A percentile compares a stretch with the other conserved stretches of the same genome.
Conservation (phyloP, 768 basidiomycete genomes). For the Artomyces pyxidatus region DNA sequence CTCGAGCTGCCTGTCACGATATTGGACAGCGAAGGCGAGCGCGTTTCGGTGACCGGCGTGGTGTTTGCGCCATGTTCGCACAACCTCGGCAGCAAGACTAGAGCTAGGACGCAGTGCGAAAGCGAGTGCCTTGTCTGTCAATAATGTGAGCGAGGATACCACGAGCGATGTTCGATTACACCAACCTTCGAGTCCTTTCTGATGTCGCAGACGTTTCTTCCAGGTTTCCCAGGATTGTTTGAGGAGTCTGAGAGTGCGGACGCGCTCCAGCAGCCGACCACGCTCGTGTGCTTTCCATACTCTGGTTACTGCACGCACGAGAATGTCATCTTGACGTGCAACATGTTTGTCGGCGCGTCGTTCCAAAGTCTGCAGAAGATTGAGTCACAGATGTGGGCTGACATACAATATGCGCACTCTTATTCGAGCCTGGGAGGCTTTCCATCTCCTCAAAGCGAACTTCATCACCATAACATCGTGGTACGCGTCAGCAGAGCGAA, state of each 20-base stretch:
- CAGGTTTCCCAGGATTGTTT: conserved; percentile 43
- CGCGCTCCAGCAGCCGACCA: conserved; percentile 47
- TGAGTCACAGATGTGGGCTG: conserved; percentile 2
- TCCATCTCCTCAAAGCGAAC: conserved; percentile 46
- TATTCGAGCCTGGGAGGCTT: conserved; percentile 39
- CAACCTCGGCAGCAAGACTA: conserved; percentile 24
- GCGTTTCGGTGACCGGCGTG: conserved; percentile 39
- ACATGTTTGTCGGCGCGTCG: conserved; percentile 48
- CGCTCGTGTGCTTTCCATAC: conserved; percentile 67
- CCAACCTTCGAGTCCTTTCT: conserved; percentile 40
- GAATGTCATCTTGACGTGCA: conserved; percentile 46
- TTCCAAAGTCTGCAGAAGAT: conserved; percentile 38
- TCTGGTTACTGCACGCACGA: conserved; percentile 49
- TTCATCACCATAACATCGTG: conserved; percentile 37
- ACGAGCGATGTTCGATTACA: neutral
- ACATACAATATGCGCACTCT: conserved; percentile 31
- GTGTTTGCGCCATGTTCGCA: conserved; percentile 40
- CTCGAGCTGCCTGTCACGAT: conserved; percentile 33
- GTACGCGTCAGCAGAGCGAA: conserved; percentile 35
- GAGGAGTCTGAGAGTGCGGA: conserved; percentile 37
- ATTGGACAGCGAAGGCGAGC: conserved; percentile 39
- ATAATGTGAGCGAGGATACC: neutral
- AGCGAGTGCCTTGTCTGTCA: conserved; percentile 39
- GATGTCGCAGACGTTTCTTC: conserved; percentile 35
- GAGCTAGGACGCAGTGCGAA: conserved; percentile 42